Conservation (phyloP, 768 basidiomycete species). For the Trametes maxima region DNA sequence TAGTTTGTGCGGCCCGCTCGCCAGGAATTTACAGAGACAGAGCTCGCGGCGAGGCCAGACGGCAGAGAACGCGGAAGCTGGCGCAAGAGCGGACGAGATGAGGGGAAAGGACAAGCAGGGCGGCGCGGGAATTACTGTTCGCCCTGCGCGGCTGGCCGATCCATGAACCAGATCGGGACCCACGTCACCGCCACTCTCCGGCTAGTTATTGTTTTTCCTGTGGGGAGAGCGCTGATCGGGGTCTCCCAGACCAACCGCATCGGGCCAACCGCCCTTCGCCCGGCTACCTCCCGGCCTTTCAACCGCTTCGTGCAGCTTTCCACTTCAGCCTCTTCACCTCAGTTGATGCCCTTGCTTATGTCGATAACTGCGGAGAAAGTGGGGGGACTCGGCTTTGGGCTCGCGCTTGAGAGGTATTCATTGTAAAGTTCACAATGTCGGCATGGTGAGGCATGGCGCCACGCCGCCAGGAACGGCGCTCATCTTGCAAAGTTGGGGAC, state of each 20-base stretch:
- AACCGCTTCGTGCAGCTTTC: too few species aligned
- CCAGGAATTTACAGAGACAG: not conserved
- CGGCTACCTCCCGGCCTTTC: too few species aligned
- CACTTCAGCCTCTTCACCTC: too few species aligned
- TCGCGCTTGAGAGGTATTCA: too few species aligned
- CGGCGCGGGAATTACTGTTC: conserved; percentile 13
- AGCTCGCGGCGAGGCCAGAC: not conserved
- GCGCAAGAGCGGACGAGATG: conserved; percentile 8
- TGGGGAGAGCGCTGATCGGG: not conserved
- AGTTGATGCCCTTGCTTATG: too few species aligned
- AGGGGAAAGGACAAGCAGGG: not conserved
- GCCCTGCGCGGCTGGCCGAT: conserved; percentile 17
- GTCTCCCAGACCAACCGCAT: not conserved
- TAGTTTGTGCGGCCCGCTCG: not conserved
- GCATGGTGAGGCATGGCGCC: not conserved
- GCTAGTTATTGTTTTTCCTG: not conserved
- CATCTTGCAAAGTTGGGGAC: not conserved
- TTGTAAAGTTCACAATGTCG: too few species aligned
- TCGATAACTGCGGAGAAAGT: too few species aligned
- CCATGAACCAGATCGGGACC: conserved; percentile 15
- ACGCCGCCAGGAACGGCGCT: conserved; percentile 3
- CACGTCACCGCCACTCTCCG: conserved; percentile 16
- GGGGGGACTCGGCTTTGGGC: too few species aligned
- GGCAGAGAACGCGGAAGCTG: not conserved
- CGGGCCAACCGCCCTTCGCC: too few species aligned